Evolutionary conservation across 1,284 basidiomycete species (phyloP), one percentile per base, ranked within the genome.

Genomic region (Lignosus rhinocerotis): DNA sequence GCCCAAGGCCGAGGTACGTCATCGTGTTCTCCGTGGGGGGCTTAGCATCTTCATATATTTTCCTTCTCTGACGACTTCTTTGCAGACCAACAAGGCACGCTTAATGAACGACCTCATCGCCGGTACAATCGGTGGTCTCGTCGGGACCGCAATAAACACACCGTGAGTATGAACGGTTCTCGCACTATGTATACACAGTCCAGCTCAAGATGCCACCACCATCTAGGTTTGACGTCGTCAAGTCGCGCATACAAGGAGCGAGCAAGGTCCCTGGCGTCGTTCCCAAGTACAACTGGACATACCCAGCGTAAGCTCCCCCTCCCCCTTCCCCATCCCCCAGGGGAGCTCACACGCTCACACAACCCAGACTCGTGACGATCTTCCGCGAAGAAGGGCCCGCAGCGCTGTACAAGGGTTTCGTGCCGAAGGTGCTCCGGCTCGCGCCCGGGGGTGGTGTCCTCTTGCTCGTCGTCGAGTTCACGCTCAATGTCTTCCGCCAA

Each of bases 381-480:
- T 86, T 91, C 62, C 85, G 90, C 45, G 93, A 97, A 76, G 96
- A 99, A 76, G 96, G 96, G 30, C 69, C 90, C 3, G 86, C 78
- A 6, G 96, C 95, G 4, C 80, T 98, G 46, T 99, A 98, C 84
- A 98, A 98, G 75, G 96, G 95, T 16, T 96, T 96, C 72, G 78
- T 91, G 30, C 92, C 91, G 12, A 93, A 94, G 73, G 86, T 94
- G 11, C 81, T 96, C 43, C 83, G 93, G 60, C 80, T 96, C 32
- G 93, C 95, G 19, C 96, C 96, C 0, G 96, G 96, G 49, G 96
- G 96, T 60, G 96, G 96, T 75, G 90, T 99, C 16, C 76, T 99
- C 41, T 79, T 99, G 45, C 83, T 99, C 51, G 93, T 94, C n/a
- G 92, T 94, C 12, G 92, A 94, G 73, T 87, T 92, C 61, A 93